phyloP scores from a whole-genome alignment of 305 asterid genomes.

The Monarda citriodora region DNA sequence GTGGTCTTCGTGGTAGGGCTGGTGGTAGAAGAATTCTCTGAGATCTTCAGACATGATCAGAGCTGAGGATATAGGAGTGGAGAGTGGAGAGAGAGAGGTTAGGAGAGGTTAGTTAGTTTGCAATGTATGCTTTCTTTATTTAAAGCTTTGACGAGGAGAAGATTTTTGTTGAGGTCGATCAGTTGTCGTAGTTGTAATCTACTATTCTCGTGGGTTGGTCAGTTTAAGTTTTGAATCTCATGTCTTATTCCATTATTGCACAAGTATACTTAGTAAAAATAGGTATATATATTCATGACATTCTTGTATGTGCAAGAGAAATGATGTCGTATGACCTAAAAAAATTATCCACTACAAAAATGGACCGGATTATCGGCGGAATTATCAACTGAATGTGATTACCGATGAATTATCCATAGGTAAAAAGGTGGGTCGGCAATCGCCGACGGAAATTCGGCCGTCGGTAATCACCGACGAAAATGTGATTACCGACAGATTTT shows the following conservation, averaged over 20 bases:
- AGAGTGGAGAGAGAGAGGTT: neutral
- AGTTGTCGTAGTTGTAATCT: slow-evolving; percentile 12
- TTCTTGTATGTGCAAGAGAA: neutral
- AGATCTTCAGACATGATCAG: slow-evolving; percentile 37
- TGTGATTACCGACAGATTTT: too few relatives aligned
- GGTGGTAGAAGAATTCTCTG: slow-evolving; percentile 32
- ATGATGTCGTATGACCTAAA: neutral
- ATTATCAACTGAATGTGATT: too few relatives aligned
- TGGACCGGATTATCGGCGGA: too few relatives aligned
- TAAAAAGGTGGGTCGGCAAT: too few relatives aligned
- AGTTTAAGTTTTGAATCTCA: too few relatives aligned
- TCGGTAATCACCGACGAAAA: too few relatives aligned
- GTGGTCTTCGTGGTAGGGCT: slow-evolving; percentile 23
- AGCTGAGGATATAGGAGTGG: neutral
- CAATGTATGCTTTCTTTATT: slow-evolving; percentile 22
- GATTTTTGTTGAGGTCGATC: slow-evolving; percentile 34
- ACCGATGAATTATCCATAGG: too few relatives aligned
- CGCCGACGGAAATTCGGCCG: too few relatives aligned
- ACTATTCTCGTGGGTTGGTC: slow-evolving; percentile 9
- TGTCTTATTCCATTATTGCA: too few relatives aligned
- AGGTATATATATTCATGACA: too few relatives aligned
- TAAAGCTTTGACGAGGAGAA: slow-evolving; percentile 35
- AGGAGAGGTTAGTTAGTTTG: slow-evolving; percentile 15
- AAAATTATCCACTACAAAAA: too few relatives aligned
- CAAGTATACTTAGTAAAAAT: too few relatives aligned